Evolutionary conservation across 257 asterid genomes (phyloP).

Genomic region (Agastache rugosa): DNA sequence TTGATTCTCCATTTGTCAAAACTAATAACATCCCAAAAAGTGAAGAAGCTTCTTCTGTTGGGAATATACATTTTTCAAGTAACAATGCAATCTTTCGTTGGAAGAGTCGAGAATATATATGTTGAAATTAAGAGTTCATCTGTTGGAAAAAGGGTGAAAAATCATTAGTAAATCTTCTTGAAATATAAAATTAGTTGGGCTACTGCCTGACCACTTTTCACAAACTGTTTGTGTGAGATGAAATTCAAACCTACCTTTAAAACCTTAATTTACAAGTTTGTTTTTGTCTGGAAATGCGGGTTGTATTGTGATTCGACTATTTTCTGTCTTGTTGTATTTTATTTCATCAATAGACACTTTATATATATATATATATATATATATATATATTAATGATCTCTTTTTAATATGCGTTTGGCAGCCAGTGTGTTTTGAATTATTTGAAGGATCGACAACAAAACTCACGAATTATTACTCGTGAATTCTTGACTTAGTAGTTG

Average conservation of each 20-base stretch:
- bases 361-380: too few species aligned
- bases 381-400: too few species aligned
- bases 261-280: conserved; percentile 21
- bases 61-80: conserved; percentile 18
- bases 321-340: neutral
- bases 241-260: conserved; percentile 41
- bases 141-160: conserved; percentile 27
- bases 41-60: conserved; percentile 26
- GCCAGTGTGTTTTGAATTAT: too few species aligned
- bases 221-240: neutral
- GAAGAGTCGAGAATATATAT: conserved; percentile 19
- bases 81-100: conserved; percentile 6
- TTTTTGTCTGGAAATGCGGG: neutral
- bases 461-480: too few species aligned
- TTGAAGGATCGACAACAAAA: too few species aligned
- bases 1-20: conserved; percentile 6
- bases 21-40: conserved; percentile 22
- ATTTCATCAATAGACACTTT: too few species aligned
- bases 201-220: conserved; percentile 17
- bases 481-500: too few species aligned
- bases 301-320: too few species aligned
- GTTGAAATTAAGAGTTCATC: neutral
- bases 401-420: too few species aligned
- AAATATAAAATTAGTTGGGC: conserved; percentile 31
- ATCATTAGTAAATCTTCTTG: conserved; percentile 22